These are phyloP conservation scores for Russula emetica DNA, from an alignment of 768 basidiomycete species.

Conservation along the genomic window DNA sequence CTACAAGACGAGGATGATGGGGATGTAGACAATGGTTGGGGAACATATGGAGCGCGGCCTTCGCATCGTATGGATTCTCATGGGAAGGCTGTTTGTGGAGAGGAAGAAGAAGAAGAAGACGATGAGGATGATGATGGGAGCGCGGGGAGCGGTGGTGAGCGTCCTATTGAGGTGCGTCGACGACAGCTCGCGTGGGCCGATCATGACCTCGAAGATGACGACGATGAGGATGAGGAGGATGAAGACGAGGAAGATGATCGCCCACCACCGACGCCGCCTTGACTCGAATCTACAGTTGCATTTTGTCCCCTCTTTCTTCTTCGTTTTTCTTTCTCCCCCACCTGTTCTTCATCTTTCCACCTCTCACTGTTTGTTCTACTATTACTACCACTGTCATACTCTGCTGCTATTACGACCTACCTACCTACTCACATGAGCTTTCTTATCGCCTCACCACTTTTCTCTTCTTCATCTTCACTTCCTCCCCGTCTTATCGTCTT, in stretches of 20 bases:
- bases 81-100: not conserved
- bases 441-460: not conserved
- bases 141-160: not conserved
- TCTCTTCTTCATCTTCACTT: too few relatives aligned
- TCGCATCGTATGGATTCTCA: not conserved
- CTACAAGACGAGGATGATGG: not conserved
- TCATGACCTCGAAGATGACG: constrained; percentile 12
- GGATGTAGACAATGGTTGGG: not conserved
- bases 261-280: not conserved
- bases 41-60: not conserved
- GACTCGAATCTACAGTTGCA: not conserved
- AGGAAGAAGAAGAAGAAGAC: not conserved
- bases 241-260: not conserved
- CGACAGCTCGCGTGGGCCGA: constrained; percentile 24
- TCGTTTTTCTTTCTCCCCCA: not conserved
- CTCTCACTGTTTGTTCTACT: not conserved
- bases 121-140: constrained; percentile 8
- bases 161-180: constrained; percentile 27
- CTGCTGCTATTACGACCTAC: not conserved
- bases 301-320: not conserved
- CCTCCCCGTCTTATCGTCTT: not conserved
- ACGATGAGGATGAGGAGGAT: not conserved
- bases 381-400: not conserved
- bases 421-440: constrained; percentile 4
- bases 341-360: not conserved